These are phyloP conservation scores for Rhizopus sp. DNA, from an alignment of 371 early-diverging fungal species.

Conservation along the genomic window DNA sequence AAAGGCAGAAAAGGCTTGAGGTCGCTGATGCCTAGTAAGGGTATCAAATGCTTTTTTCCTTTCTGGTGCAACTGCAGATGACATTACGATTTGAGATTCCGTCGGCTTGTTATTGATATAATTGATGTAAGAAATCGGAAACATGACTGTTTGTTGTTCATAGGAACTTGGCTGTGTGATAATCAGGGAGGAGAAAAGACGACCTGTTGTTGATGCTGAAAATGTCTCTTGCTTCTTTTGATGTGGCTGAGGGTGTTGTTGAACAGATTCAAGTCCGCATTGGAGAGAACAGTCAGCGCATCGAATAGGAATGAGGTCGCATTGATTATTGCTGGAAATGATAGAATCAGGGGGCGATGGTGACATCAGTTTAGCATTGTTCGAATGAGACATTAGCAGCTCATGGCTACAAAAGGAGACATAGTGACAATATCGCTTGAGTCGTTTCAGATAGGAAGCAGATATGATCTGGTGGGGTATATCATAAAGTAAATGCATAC, in stretches of 20 bases:
- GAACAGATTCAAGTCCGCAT: slow-evolving; percentile 3
- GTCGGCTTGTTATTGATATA: background rate
- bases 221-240: background rate
- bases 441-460: slow-evolving; percentile 2
- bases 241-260: background rate
- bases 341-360: slow-evolving; percentile 1
- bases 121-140: slow-evolving; percentile 7
- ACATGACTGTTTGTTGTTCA: slow-evolving; percentile 9
- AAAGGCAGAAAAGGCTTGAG: slow-evolving; percentile 27
- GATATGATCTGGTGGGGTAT: slow-evolving; percentile 14
- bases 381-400: background rate
- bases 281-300: slow-evolving; percentile 14
- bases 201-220: slow-evolving; percentile 1
- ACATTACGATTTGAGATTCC: background rate
- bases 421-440: slow-evolving; percentile 18
- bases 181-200: background rate
- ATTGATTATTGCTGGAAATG: background rate
- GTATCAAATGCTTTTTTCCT: slow-evolving; percentile 1
- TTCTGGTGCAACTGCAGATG: slow-evolving; percentile 17
- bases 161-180: background rate
- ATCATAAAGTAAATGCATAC: slow-evolving; percentile 8
- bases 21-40: slow-evolving; percentile 8
- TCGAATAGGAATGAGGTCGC: background rate
- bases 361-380: background rate
- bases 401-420: slow-evolving; percentile 22